Conservation (phyloP, 129 eudicot genomes). For the Flaveria linearis region DNA sequence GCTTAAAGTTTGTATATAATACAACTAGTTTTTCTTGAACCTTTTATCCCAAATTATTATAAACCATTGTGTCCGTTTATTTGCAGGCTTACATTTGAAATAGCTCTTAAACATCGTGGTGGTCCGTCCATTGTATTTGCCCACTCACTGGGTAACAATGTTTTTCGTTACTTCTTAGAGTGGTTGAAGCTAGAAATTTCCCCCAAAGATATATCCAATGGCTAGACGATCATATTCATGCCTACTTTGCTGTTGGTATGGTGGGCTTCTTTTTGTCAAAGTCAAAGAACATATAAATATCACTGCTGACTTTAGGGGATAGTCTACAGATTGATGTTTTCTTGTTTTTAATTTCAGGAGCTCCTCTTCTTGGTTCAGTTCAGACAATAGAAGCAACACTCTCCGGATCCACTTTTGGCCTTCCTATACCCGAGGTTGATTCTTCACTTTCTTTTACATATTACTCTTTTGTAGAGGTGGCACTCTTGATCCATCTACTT, state of each 20-base stretch:
- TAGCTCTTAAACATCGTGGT: constrained; percentile 90
- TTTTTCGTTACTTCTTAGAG: constrained; percentile 93
- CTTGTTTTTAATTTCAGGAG: constrained; percentile 55
- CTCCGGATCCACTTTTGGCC: constrained; percentile 87
- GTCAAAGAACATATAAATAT: constrained; percentile 22
- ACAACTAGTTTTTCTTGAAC: neutral
- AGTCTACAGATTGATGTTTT: constrained; percentile 22
- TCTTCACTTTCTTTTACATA: neutral
- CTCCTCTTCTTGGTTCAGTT: constrained; percentile 90
- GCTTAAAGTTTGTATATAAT: too few relatives aligned
- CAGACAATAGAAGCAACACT: constrained; percentile 81
- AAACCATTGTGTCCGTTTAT: constrained; percentile 8
- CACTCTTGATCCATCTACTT: neutral
- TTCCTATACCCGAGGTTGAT: constrained; percentile 92
- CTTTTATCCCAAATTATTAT: neutral
- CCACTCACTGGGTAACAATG: constrained; percentile 95
- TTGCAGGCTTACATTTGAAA: constrained; percentile 89
- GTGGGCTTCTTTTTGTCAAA: constrained; percentile 5
- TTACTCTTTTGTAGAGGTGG: neutral
- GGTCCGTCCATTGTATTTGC: constrained; percentile 95
- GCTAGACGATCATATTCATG: constrained; percentile 96
- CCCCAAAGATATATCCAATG: constrained; percentile 72
- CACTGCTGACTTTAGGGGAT: neutral
- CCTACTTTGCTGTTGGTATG: constrained; percentile 95
- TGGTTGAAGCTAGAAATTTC: constrained; percentile 96